A percentile compares a stretch with the other conserved stretches of the same genome.
Conservation (phyloP, 306 rosid genomes). For the Calophaca sinica region DNA sequence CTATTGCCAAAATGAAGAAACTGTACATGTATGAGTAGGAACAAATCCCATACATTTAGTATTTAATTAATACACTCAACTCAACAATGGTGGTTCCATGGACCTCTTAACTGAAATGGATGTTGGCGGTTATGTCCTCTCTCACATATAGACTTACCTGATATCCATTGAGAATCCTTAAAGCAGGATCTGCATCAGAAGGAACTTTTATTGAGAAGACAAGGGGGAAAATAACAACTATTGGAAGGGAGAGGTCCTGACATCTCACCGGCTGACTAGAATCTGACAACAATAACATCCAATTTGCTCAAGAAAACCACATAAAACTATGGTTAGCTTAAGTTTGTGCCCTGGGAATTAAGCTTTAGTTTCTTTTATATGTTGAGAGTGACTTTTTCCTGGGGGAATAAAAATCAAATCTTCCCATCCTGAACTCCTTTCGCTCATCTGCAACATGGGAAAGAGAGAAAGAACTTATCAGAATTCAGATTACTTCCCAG, state of each 20-base stretch:
- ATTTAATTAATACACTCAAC: slow-evolving; percentile 34
- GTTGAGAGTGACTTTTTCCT: slow-evolving; percentile 86
- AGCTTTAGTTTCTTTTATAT: slow-evolving; percentile 72
- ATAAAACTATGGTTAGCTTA: slow-evolving; percentile 52
- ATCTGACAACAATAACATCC: slow-evolving; percentile 46
- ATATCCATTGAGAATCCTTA: slow-evolving; percentile 39
- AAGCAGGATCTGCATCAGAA: slow-evolving; percentile 50
- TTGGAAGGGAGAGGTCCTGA: slow-evolving; percentile 39
- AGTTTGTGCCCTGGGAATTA: slow-evolving; percentile 54
- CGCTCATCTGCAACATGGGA: slow-evolving; percentile 67
- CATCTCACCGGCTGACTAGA: slow-evolving; percentile 55
- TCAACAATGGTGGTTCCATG: slow-evolving; percentile 41
- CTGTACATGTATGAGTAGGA: slow-evolving; percentile 53
- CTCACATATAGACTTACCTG: slow-evolving; percentile 34
- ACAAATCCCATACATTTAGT: slow-evolving; percentile 31
- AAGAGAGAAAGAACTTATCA: slow-evolving; percentile 41
- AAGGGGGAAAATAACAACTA: slow-evolving; percentile 30
- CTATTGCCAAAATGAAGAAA: slow-evolving; percentile 22
- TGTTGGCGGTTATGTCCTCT: slow-evolving; percentile 39
- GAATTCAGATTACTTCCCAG: slow-evolving; percentile 27
- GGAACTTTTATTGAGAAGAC: slow-evolving; percentile 33
- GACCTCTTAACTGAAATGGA: slow-evolving; percentile 46
- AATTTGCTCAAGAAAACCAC: slow-evolving; percentile 48
- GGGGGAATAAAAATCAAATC: slow-evolving; percentile 96
- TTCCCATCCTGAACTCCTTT: slow-evolving; percentile 88